Evolutionary conservation across 495 filamentous ascomycete genomes (phyloP).

Genomic region (Penicillium macrosclerotiorum): DNA sequence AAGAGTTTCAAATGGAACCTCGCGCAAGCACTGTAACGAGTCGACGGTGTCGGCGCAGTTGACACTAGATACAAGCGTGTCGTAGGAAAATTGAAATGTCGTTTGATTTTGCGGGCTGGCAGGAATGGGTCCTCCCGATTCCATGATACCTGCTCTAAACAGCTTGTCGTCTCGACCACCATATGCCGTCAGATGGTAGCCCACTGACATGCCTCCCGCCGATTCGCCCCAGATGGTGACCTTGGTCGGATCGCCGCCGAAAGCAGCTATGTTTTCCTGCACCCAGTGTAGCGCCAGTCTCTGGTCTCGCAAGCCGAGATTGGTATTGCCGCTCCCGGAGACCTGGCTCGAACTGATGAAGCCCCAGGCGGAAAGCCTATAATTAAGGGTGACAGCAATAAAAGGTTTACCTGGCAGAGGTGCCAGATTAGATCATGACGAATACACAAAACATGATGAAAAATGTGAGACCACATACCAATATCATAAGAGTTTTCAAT

Average conservation of each 20-base stretch:
- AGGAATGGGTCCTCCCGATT: slow-evolving; percentile 45
- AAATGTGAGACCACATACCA: slow-evolving; percentile 18
- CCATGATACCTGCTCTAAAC: slow-evolving; percentile 46
- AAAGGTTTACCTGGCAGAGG: slow-evolving; percentile 45
- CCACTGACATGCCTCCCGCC: slow-evolving; percentile 54
- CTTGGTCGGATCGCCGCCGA: slow-evolving; percentile 54
- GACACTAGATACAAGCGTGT: slow-evolving; percentile 35
- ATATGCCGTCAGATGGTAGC: slow-evolving; percentile 51
- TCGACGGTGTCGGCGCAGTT: slow-evolving; percentile 37
- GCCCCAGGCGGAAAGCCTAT: slow-evolving; percentile 55
- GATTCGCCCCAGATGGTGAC: slow-evolving; percentile 72
- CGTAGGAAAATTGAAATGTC: slow-evolving; percentile 37
- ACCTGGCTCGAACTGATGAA: slow-evolving; percentile 42
- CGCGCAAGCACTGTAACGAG: slow-evolving; percentile 47
- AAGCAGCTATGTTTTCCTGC: slow-evolving; percentile 53
- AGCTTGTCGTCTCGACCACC: slow-evolving; percentile 46
- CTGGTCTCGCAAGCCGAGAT: slow-evolving; percentile 59
- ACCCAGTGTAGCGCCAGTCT: slow-evolving; percentile 62
- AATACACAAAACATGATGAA: background rate
- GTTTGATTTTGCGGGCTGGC: slow-evolving; percentile 28
- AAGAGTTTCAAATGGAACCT: slow-evolving; percentile 40
- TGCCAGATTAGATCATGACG: background rate
- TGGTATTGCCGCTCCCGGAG: slow-evolving; percentile 44
- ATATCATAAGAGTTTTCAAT: slow-evolving; percentile 51
- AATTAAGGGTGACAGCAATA: slow-evolving; percentile 60